These are phyloP conservation scores for Mycena belliarum DNA, from an alignment of 768 basidiomycete species.

Conservation along the genomic window DNA sequence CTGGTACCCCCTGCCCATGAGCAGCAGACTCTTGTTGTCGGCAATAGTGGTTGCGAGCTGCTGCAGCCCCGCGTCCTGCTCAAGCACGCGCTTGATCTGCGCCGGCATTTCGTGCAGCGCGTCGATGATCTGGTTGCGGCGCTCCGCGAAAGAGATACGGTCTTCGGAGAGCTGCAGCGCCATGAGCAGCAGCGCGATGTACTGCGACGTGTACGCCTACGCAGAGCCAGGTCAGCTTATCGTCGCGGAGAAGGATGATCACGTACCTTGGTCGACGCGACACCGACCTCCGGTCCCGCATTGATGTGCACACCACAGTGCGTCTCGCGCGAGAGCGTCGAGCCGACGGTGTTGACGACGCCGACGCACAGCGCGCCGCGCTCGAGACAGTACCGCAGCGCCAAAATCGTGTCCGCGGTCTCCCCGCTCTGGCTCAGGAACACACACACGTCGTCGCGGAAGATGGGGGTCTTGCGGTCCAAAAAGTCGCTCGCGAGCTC, in stretches of 20 bases:
- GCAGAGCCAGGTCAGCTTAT: neutral
- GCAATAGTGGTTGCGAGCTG: constrained; percentile 80
- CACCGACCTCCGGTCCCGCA: constrained; percentile 98
- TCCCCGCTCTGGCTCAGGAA: constrained; percentile 98
- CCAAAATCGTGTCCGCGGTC: constrained; percentile 97
- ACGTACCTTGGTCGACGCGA: constrained; percentile 92
- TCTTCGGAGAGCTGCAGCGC: constrained; percentile 98
- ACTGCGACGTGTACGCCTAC: constrained; percentile 97
- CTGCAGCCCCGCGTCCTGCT: constrained; percentile 74
- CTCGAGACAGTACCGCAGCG: constrained; percentile 94
- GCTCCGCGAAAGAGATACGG: constrained; percentile 87
- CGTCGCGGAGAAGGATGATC: neutral
- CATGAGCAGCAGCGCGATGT: constrained; percentile 97
- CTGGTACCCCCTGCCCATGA: constrained; percentile 99
- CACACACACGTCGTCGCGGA: constrained; percentile 96
- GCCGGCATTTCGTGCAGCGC: constrained; percentile 88
- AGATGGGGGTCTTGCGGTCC: constrained; percentile 98
- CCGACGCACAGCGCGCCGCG: constrained; percentile 95
- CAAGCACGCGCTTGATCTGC: constrained; percentile 87
- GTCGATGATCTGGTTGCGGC: constrained; percentile 91
- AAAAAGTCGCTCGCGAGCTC: constrained; percentile 98
- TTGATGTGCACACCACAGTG: constrained; percentile 99
- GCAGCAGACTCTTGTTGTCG: constrained; percentile 82
- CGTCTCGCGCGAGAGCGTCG: constrained; percentile 95
- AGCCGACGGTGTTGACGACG: constrained; percentile 98